Evolutionary conservation across 2,329 filamentous ascomycete genomes (phyloP).

Genomic region (Fusarium sp.): DNA sequence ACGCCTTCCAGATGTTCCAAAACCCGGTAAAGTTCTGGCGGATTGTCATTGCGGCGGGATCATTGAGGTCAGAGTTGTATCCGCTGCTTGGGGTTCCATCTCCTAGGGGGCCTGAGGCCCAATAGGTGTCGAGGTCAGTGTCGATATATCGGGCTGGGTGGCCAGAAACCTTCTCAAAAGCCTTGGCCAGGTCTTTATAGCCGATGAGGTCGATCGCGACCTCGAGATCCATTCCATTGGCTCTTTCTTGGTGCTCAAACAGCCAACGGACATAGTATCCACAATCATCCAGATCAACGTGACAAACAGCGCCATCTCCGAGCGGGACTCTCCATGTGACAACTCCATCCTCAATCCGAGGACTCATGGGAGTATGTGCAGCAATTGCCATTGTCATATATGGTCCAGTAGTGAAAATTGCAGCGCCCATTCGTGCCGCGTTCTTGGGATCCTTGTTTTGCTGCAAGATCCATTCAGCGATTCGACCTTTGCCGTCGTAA

Average conservation of each 20-base stretch:
- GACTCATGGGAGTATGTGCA: not conserved
- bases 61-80: conserved; percentile 4
- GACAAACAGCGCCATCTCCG: not conserved
- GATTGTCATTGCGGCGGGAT: conserved; percentile 12
- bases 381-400: conserved; percentile 23
- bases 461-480: conserved; percentile 58
- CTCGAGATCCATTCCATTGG: conserved; percentile 17
- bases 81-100: not conserved
- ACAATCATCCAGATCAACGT: conserved; percentile 28
- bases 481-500: conserved; percentile 60
- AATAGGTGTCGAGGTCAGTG: not conserved
- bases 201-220: conserved; percentile 12
- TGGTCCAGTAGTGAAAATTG: conserved; percentile 12
- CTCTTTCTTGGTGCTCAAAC: conserved; percentile 3
- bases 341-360: conserved; percentile 3
- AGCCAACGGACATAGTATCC: conserved; percentile 26
- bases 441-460: conserved; percentile 39
- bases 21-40: conserved; percentile 23
- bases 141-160: conserved; percentile 20
- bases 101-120: fast-evolving
- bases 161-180: conserved; percentile 21
- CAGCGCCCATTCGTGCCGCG: conserved; percentile 5
- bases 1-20: conserved; percentile 22
- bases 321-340: conserved; percentile 27
- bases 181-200: conserved; percentile 4